Conservation (phyloP, 2,329 filamentous ascomycete species). For the Dichotomopilus funicola region DNA sequence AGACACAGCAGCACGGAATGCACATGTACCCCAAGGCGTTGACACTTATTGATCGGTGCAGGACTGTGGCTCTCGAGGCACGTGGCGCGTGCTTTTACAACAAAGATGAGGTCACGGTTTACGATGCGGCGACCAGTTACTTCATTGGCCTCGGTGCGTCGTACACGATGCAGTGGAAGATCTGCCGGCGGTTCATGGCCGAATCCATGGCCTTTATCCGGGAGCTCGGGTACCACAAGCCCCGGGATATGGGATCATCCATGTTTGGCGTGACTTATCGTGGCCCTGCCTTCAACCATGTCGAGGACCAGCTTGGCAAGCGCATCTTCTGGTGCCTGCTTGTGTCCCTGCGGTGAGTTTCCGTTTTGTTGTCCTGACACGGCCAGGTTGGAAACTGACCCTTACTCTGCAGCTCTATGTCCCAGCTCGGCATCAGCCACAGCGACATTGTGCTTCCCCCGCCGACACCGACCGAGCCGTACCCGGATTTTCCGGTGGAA, state of each 20-base stretch:
- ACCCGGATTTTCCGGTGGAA: conserved; percentile 73
- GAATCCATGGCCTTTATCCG: conserved; percentile 64
- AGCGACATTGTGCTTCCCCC: conserved; percentile 70
- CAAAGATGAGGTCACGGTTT: conserved; percentile 43
- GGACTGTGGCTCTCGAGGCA: conserved; percentile 60
- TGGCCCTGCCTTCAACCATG: conserved; percentile 53
- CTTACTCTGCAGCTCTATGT: conserved; percentile 54
- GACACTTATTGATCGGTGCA: conserved; percentile 63
- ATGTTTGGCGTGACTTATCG: conserved; percentile 25
- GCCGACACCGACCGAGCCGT: conserved; percentile 65
- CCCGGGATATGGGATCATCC: conserved; percentile 34
- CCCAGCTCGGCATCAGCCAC: conserved; percentile 67
- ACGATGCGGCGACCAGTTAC: conserved; percentile 65
- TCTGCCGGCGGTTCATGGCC: conserved; percentile 64
- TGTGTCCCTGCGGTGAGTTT: conserved; percentile 57
- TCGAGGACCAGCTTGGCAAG: conserved; percentile 67
- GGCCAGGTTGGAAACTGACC: neutral
- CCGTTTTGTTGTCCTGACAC: neutral
- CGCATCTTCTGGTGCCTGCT: conserved; percentile 82
- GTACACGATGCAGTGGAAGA: conserved; percentile 62
- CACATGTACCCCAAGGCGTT: conserved; percentile 62
- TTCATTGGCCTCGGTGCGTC: conserved; percentile 61
- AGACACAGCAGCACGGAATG: conserved; percentile 53
- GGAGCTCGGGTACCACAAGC: conserved; percentile 58
- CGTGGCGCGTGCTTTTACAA: conserved; percentile 50